phyloP scores from a whole-genome alignment of 805 yeast species.

The Trichomonascus vanleenenianus region DNA sequence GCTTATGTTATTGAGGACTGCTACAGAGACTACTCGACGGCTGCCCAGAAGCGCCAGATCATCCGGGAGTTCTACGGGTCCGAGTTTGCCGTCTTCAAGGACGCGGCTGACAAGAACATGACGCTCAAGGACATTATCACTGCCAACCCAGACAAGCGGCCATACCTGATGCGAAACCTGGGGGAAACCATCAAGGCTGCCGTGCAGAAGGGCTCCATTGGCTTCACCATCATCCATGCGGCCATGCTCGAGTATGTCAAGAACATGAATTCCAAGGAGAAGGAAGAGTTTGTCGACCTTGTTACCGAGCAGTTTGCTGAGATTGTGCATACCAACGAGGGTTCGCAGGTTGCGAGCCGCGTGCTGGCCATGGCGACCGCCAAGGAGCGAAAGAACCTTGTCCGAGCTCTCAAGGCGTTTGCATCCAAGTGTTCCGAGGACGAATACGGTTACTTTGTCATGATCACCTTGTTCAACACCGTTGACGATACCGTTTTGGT shows the following conservation, averaged over 20 bases:
- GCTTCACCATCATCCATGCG: conserved; percentile 92
- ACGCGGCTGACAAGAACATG: conserved; percentile 53
- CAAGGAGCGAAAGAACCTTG: conserved; percentile 78
- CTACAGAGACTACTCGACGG: conserved; percentile 73
- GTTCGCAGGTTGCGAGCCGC: conserved; percentile 82
- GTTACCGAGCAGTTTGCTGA: conserved; percentile 87
- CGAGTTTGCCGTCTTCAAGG: conserved; percentile 84
- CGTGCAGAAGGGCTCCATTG: conserved; percentile 91
- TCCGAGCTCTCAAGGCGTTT: conserved; percentile 68
- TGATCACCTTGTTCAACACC: conserved; percentile 69
- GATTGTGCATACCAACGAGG: conserved; percentile 91
- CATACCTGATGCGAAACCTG: conserved; percentile 65
- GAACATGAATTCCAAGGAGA: conserved; percentile 52
- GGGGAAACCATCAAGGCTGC: conserved; percentile 80
- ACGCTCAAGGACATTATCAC: conserved; percentile 56
- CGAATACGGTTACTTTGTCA: conserved; percentile 78
- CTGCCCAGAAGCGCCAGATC: conserved; percentile 83
- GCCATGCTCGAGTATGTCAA: conserved; percentile 86
- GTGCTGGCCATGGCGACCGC: conserved; percentile 79
- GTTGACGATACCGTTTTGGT: conserved; percentile 91
- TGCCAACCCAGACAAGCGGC: conserved; percentile 71
- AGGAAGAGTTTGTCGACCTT: conserved; percentile 73
- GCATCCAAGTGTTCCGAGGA: conserved; percentile 69
- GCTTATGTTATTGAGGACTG: conserved; percentile 95
- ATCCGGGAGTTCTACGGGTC: conserved; percentile 96